These are phyloP conservation scores for Neurospora sp. DNA, from an alignment of 495 filamentous ascomycete species.

Conservation along the genomic window DNA sequence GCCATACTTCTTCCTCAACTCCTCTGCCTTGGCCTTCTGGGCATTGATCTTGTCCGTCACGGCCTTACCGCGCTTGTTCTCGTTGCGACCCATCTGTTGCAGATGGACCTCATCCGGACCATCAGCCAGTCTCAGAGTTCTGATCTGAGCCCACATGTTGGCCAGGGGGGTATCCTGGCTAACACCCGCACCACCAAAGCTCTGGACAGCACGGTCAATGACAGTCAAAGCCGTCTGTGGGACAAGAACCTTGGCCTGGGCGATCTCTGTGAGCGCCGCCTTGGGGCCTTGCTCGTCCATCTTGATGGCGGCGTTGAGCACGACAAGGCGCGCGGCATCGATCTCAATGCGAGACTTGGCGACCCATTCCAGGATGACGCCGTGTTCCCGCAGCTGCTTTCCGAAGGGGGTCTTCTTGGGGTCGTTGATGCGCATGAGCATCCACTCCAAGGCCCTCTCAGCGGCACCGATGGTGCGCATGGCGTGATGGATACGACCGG, in stretches of 20 bases:
- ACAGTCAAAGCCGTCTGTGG: conserved; percentile 66
- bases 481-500: conserved; percentile 87
- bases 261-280: conserved; percentile 72
- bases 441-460: conserved; percentile 77
- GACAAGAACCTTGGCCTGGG: conserved; percentile 77
- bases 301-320: conserved; percentile 82
- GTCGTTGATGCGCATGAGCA: conserved; percentile 84
- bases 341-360: conserved; percentile 84
- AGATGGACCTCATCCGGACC: conserved; percentile 92
- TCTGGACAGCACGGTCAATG: conserved; percentile 81
- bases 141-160: conserved; percentile 72
- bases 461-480: conserved; percentile 86
- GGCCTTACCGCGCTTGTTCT: conserved; percentile 61
- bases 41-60: conserved; percentile 51
- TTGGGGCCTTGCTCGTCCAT: conserved; percentile 78
- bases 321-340: conserved; percentile 74
- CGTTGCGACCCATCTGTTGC: conserved; percentile 77
- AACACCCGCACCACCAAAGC: conserved; percentile 76
- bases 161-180: conserved; percentile 87
- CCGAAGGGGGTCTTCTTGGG: conserved; percentile 78
- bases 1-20: conserved; percentile 53
- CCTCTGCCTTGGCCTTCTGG: conserved; percentile 55
- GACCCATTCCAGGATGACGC: conserved; percentile 89
- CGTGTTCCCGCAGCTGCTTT: conserved; percentile 67
- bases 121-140: conserved; percentile 78